Evolutionary conservation across 2,329 filamentous ascomycete genomes (phyloP), one percentile per base, ranked within the genome.

Genomic region (Pestalotiopsis sp.): DNA sequence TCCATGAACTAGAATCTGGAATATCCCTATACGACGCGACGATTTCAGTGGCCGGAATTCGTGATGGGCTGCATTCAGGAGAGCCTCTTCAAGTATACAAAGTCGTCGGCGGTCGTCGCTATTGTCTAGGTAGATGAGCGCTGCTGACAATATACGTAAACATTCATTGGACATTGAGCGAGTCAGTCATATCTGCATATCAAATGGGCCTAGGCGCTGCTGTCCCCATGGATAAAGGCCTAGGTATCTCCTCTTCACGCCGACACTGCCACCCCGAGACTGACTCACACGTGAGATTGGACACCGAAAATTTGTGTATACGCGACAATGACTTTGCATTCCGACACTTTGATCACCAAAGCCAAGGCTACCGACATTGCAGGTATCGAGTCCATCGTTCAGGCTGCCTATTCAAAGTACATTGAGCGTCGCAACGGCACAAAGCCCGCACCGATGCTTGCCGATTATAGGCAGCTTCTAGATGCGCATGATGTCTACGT

Each of bases 371-470:
- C 25, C 4, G 61, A 64, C 20, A 23, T 64, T n/a, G 20, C 27
- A 17, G 56, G 49, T 3, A 56, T 68, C 17, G 25, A 64, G 38
- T 39, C 39, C 27, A 65, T 68, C 17, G 67, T 68, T 17, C 41
- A 61, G 31, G 67, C 52, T 31, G 67, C 67, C 56, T 68, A 68
- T 41, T 41, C 62, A 13, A 65, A 61, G n/a, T 68, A 68, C 41
- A 56, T 66, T 11, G 56, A 66, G 3, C 67, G 67, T 14, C 31
- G 9, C 45, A 66, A 66, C 38, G 78, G 78, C 4, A 77, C 76
- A 58, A 72, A 73, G 0, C 80, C 80, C 0, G 80, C 79, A 0
- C 80, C 80, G 1, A 82, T 82, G 80, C 73, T 69, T 1, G 71
- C 74, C n/a, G 73, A 82, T 69, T 81, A 81, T 58, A 2, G 27